Evolutionary conservation across 1,284 basidiomycete genomes (phyloP).

Genomic region (Taiwanofungus camphoratus): DNA sequence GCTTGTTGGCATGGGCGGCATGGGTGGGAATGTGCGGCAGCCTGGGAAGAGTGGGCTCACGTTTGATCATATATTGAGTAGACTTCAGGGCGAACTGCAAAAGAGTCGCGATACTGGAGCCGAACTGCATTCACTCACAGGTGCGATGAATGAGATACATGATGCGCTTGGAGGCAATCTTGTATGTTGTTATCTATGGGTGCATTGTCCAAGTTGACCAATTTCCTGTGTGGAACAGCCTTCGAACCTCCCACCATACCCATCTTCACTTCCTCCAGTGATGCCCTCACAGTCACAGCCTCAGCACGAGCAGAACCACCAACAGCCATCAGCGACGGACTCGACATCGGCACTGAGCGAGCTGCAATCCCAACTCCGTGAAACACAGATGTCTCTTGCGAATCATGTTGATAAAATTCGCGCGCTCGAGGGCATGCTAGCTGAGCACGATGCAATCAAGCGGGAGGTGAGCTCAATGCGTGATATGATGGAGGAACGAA

Average conservation of each 20-base stretch:
- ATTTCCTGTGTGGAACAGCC: slow-evolving; percentile 35
- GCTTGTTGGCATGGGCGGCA: slow-evolving; percentile 66
- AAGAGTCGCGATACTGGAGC: slow-evolving; percentile 93
- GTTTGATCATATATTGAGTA: slow-evolving; percentile 78
- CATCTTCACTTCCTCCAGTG: slow-evolving; percentile 59
- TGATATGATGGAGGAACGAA: slow-evolving; percentile 63
- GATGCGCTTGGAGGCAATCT: slow-evolving; percentile 85
- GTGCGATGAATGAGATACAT: slow-evolving; percentile 87
- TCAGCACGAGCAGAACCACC: slow-evolving; percentile 21
- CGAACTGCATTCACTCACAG: slow-evolving; percentile 77
- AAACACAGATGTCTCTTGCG: slow-evolving; percentile 79
- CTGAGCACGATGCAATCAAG: slow-evolving; percentile 86
- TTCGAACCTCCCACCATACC: slow-evolving; percentile 52
- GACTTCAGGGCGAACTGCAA: slow-evolving; percentile 83
- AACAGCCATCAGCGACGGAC: slow-evolving; percentile 23
- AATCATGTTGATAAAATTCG: slow-evolving; percentile 84
- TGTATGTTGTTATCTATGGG: slow-evolving; percentile 51
- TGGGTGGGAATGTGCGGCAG: slow-evolving; percentile 62
- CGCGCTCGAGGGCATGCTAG: slow-evolving; percentile 74
- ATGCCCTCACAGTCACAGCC: slow-evolving; percentile 46
- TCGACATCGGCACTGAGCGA: slow-evolving; percentile 44
- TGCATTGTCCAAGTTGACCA: no score
- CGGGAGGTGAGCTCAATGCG: slow-evolving; percentile 71
- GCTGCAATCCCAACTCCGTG: slow-evolving; percentile 80
- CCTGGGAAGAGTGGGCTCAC: slow-evolving; percentile 75